Evolutionary conservation across 164 flowering plant genomes (phyloP).

Genomic region (Chloranthus sessilifolius): DNA sequence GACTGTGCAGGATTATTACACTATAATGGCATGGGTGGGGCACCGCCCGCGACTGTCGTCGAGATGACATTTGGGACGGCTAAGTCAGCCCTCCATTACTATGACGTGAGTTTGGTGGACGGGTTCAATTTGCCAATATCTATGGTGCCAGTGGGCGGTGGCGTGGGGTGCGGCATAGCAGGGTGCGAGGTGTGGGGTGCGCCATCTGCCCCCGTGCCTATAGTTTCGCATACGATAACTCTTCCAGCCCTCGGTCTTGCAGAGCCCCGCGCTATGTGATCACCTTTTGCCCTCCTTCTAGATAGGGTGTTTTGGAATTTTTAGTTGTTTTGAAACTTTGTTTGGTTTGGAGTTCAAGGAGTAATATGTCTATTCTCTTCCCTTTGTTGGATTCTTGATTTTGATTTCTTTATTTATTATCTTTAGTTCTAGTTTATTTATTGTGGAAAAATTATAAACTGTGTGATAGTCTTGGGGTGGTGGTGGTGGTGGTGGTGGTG

Average conservation of each 20-base stretch:
- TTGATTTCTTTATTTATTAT: too few species aligned
- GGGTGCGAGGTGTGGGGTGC: slow-evolving; percentile 72
- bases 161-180: slow-evolving; percentile 57
- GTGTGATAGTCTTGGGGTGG: too few species aligned
- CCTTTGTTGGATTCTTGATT: too few species aligned
- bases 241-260: slow-evolving; percentile 75
- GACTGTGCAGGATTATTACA: slow-evolving; percentile 47
- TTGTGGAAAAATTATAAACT: too few species aligned
- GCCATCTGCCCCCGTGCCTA: slow-evolving; percentile 87
- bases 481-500: too few species aligned
- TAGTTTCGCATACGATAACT: slow-evolving; percentile 83
- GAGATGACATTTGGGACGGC: slow-evolving; percentile 65
- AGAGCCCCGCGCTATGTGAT: slow-evolving; percentile 77
- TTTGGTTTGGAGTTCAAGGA: too few species aligned
- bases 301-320: background rate
- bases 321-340: too few species aligned
- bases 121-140: slow-evolving; percentile 81
- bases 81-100: slow-evolving; percentile 41
- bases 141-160: slow-evolving; percentile 68
- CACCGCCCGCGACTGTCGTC: slow-evolving; percentile 58
- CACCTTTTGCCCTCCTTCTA: slow-evolving; percentile 81
- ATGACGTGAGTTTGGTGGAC: slow-evolving; percentile 76
- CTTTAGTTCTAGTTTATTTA: too few species aligned
- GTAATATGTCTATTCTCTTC: too few species aligned
- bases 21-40: slow-evolving; percentile 51